These are phyloP conservation scores for Glomus cerebriforme DNA, from an alignment of 192 early-diverging fungal genomes.

Conservation along the genomic window DNA sequence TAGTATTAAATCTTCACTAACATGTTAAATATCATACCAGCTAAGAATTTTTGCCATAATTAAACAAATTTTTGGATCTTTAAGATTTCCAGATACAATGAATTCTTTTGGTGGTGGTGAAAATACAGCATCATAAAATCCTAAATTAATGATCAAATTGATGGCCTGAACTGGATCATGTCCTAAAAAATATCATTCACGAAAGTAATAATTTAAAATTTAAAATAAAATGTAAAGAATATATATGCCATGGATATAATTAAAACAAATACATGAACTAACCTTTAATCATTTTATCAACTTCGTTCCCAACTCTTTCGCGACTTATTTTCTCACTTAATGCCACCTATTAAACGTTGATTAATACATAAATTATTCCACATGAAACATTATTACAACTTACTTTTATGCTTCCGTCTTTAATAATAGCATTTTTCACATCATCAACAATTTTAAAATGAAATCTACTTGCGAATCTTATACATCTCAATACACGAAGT, in stretches of 20 bases:
- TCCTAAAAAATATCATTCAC: slow-evolving; percentile 29
- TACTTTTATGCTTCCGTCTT: slow-evolving; percentile 58
- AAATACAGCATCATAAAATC: slow-evolving; percentile 51
- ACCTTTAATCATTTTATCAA: slow-evolving; percentile 91
- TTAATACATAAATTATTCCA: neutral
- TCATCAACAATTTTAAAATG: slow-evolving; percentile 72
- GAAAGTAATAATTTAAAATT: neutral
- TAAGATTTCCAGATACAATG: slow-evolving; percentile 32
- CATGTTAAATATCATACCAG: slow-evolving; percentile 40
- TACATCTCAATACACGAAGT: slow-evolving; percentile 87
- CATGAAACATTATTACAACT: neutral
- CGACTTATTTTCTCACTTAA: slow-evolving; percentile 84
- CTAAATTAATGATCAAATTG: slow-evolving; percentile 41
- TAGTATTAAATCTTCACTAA: neutral
- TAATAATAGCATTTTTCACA: slow-evolving; percentile 57
- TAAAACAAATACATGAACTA: neutral
- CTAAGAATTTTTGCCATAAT: slow-evolving; percentile 44
- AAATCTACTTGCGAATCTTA: slow-evolving; percentile 95
- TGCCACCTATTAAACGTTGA: slow-evolving; percentile 43
- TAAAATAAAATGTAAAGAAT: no score
- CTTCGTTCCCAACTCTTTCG: slow-evolving; percentile 88
- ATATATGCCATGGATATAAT: neutral
- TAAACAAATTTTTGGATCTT: slow-evolving; percentile 39
- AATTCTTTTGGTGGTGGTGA: slow-evolving; percentile 39
- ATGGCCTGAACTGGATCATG: slow-evolving; percentile 41